These are phyloP conservation scores for Conoideocrella luteorostrata DNA, from an alignment of 2,329 filamentous ascomycete species.

Conservation along the genomic window DNA sequence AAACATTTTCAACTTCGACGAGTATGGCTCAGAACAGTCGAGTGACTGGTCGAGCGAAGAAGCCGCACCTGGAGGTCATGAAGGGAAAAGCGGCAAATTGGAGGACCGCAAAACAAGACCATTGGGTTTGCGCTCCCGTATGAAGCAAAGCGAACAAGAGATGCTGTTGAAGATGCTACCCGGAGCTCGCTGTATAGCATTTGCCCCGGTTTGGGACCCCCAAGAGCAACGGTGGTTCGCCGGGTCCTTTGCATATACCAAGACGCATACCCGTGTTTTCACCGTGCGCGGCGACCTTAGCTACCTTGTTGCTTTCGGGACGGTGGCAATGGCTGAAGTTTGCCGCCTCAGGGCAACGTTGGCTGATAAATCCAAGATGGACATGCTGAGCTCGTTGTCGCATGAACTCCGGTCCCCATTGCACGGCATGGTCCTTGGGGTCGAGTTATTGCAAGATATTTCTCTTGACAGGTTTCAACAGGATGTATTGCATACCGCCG, in stretches of 20 bases:
- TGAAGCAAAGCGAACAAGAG: slow-evolving; percentile 14
- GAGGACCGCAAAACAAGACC: not conserved
- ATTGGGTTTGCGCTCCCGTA: slow-evolving; percentile 3
- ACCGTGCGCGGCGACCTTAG: slow-evolving; percentile 41
- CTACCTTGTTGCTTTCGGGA: slow-evolving; percentile 44
- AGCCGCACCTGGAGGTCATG: slow-evolving; percentile 1
- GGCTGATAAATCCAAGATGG: slow-evolving; percentile 44
- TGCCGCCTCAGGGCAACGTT: slow-evolving; percentile 33
- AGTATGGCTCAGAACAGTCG: slow-evolving; percentile 27
- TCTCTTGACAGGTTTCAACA: slow-evolving; percentile 38
- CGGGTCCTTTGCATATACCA: slow-evolving; percentile 44
- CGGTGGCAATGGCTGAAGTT: slow-evolving; percentile 51
- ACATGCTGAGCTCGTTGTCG: slow-evolving; percentile 53
- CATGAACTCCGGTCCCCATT: slow-evolving; percentile 57
- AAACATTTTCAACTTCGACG: slow-evolving; percentile 38
- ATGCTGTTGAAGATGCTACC: slow-evolving; percentile 31
- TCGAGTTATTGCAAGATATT: slow-evolving; percentile 48
- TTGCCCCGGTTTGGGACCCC: slow-evolving; percentile 43
- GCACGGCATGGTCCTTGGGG: slow-evolving; percentile 51
- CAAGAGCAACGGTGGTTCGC: slow-evolving; percentile 41
- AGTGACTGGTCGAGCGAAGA: slow-evolving; percentile 23
- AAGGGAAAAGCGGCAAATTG: not conserved
- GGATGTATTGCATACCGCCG: slow-evolving; percentile 41
- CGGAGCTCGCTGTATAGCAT: slow-evolving; percentile 36
- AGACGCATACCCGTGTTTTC: slow-evolving; percentile 34